Percentiles rank a stretch among this genome's conserved stretches.
phyloP scores from a whole-genome alignment of 257 asterid species.

The Scutellaria galericulata region DNA sequence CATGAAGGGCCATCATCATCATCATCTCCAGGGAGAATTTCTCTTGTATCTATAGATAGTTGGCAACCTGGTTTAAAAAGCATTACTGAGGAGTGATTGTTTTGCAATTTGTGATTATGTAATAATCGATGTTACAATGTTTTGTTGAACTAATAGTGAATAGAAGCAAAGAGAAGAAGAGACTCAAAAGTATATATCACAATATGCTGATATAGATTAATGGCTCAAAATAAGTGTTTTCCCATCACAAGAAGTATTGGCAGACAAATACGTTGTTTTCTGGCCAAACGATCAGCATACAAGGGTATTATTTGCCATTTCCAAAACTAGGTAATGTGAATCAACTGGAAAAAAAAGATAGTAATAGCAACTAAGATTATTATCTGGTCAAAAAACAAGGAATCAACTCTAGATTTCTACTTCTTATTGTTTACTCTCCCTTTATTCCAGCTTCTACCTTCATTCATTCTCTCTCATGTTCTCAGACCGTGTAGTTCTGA shows the following conservation, averaged over 20 bases:
- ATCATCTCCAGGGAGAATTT: constrained; percentile 43
- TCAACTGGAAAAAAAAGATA: constrained; percentile 30
- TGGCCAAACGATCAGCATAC: constrained; percentile 13
- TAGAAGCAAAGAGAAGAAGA: not conserved
- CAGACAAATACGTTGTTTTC: not conserved
- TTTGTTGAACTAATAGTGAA: not conserved
- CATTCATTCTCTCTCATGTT: not conserved
- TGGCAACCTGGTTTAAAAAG: constrained; percentile 48
- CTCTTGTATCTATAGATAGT: constrained; percentile 46
- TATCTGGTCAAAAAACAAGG: constrained; percentile 12
- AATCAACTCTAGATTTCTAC: constrained; percentile 34
- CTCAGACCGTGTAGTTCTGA: constrained; percentile 59
- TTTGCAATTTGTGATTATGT: constrained; percentile 9
- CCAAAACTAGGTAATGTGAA: constrained; percentile 18
- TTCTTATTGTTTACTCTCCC: constrained; percentile 30
- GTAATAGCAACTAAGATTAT: constrained; percentile 20
- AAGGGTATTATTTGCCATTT: constrained; percentile 11
- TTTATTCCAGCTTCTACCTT: constrained; percentile 30
- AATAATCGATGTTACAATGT: not conserved
- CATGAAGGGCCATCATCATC: constrained; percentile 17
- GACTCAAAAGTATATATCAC: not conserved
- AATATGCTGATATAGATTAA: constrained; percentile 18
- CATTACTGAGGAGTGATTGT: constrained; percentile 31
- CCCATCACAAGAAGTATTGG: constrained; percentile 19
- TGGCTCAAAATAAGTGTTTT: constrained; percentile 13